Conservation (phyloP, 495 filamentous ascomycete genomes). For the Emericellopsis terricola region DNA sequence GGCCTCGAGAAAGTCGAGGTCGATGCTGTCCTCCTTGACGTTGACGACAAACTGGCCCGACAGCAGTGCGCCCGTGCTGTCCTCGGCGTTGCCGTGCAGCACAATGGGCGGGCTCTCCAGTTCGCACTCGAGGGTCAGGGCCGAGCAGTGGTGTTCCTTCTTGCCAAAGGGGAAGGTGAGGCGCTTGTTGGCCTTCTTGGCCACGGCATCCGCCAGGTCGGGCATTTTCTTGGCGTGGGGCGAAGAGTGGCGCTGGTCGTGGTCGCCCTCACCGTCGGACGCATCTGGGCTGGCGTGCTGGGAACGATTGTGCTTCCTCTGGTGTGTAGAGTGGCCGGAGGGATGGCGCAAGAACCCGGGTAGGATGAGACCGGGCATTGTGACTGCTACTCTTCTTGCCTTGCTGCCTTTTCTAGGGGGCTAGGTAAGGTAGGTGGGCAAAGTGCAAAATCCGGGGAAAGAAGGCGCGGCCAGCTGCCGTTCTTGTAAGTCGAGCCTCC, state of each 20-base stretch:
- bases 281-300: constrained; percentile 18
- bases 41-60: constrained; percentile 67
- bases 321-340: constrained; percentile 11
- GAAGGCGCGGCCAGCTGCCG: no score
- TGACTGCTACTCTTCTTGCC: not conserved
- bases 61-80: constrained; percentile 72
- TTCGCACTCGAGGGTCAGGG: constrained; percentile 29
- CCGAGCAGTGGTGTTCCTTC: constrained; percentile 23
- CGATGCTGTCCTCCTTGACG: constrained; percentile 42
- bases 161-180: constrained; percentile 30
- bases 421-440: no score
- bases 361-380: constrained; percentile 5
- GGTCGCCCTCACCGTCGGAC: constrained; percentile 12
- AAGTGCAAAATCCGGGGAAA: no score
- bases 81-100: constrained; percentile 55
- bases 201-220: constrained; percentile 9
- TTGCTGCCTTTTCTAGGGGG: not conserved
- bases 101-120: constrained; percentile 85
- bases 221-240: constrained; percentile 14
- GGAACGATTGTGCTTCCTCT: constrained; percentile 14
- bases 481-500: no score
- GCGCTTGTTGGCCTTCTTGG: constrained; percentile 20
- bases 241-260: constrained; percentile 4
- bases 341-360: constrained; percentile 9
- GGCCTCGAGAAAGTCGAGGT: constrained; percentile 54